Evolutionary conservation across 768 basidiomycete species (phyloP).

Genomic region (Hygrophoropsis aurantiaca): DNA sequence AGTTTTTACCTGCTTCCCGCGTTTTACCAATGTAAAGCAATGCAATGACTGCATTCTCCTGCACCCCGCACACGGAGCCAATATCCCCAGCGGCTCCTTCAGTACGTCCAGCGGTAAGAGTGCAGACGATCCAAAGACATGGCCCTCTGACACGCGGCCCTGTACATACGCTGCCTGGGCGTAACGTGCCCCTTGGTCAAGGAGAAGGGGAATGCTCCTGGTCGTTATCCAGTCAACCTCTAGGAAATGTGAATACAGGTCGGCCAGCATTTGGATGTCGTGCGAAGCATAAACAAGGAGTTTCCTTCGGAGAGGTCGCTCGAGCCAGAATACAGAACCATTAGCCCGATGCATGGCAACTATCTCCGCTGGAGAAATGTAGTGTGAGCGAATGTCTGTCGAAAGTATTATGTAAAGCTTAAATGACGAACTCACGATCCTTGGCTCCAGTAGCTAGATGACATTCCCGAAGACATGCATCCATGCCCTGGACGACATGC

Average conservation of each 20-base stretch:
- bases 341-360: slow-evolving; percentile 35
- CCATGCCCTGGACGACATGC: slow-evolving; percentile 36
- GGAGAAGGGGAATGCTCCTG: slow-evolving; percentile 9
- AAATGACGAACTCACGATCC: slow-evolving; percentile 27
- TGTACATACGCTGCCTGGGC: slow-evolving; percentile 26
- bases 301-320: slow-evolving; percentile 33
- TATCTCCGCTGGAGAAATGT: slow-evolving; percentile 27
- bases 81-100: slow-evolving; percentile 21
- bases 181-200: slow-evolving; percentile 28
- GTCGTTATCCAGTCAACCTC: slow-evolving; percentile 21
- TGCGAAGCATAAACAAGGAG: slow-evolving; percentile 42
- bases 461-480: slow-evolving; percentile 28
- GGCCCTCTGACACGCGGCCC: slow-evolving; percentile 22
- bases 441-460: slow-evolving; percentile 25
- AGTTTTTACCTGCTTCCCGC: slow-evolving; percentile 16
- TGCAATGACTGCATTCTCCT: slow-evolving; percentile 25
- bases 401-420: neutral
- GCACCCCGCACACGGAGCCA: slow-evolving; percentile 24
- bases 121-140: slow-evolving; percentile 19
- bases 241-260: slow-evolving; percentile 35
- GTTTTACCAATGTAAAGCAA: slow-evolving; percentile 20
- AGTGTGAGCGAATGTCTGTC: neutral
- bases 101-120: slow-evolving; percentile 27
- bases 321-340: slow-evolving; percentile 31
- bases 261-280: slow-evolving; percentile 39